A percentile compares a stretch with the other conserved stretches of the same genome.
Conservation (phyloP, 768 basidiomycete species). For the Boletellus sp. region DNA sequence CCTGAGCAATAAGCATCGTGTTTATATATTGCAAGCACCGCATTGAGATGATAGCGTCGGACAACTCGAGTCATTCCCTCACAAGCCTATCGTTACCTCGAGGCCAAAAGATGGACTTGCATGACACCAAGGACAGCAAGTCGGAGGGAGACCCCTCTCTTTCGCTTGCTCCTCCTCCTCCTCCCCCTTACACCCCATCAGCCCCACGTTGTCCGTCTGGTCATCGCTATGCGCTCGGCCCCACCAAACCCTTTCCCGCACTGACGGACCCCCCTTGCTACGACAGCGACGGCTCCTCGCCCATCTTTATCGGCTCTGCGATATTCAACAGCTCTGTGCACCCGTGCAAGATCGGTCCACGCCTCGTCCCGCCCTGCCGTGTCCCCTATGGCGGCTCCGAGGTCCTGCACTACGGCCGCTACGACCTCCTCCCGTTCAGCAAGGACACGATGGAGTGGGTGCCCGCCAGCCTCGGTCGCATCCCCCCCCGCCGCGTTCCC, state of each 20-base stretch:
- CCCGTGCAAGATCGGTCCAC: slow-evolving; percentile 76
- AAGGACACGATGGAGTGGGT: slow-evolving; percentile 74
- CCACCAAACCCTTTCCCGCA: slow-evolving; percentile 38
- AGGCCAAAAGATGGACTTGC: slow-evolving; percentile 8
- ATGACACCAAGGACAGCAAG: slow-evolving; percentile 7
- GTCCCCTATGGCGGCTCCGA: slow-evolving; percentile 67
- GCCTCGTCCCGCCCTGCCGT: slow-evolving; percentile 46
- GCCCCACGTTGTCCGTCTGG: slow-evolving; percentile 51
- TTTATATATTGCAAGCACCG: background rate
- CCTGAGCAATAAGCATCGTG: too few relatives aligned
- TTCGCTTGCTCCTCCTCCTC: slow-evolving; percentile 18
- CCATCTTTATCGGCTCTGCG: slow-evolving; percentile 72
- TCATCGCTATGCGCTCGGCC: slow-evolving; percentile 54
- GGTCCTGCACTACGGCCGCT: slow-evolving; percentile 58
- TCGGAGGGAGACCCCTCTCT: background rate
- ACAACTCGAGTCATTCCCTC: too few relatives aligned
- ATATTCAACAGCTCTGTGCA: slow-evolving; percentile 65
- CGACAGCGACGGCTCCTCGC: slow-evolving; percentile 54
- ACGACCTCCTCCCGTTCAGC: slow-evolving; percentile 71
- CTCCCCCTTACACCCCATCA: slow-evolving; percentile 18
- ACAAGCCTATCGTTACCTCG: too few relatives aligned
- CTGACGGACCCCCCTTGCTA: slow-evolving; percentile 44
- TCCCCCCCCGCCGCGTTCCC: slow-evolving; percentile 55
- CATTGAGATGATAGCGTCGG: too few relatives aligned
- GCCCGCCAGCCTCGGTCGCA: slow-evolving; percentile 51